phyloP scores from a whole-genome alignment of 352 stramenopile genomes.

The Thalassiosira gravida region DNA sequence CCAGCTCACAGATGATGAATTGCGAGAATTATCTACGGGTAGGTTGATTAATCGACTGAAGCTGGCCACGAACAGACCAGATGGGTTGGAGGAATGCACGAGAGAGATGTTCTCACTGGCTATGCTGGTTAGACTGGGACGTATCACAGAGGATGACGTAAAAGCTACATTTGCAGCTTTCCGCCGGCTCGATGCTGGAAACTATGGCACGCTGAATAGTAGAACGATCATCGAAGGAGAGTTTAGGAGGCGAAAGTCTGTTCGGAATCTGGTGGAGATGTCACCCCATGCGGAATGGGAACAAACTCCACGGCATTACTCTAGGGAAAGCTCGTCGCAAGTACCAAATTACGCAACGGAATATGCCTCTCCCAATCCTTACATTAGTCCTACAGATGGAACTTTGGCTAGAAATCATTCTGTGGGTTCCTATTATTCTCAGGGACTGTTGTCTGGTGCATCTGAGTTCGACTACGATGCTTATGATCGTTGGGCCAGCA shows the following conservation, averaged over 20 bases:
- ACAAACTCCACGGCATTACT: background rate
- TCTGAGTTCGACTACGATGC: slow-evolving; percentile 49
- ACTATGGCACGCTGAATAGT: slow-evolving; percentile 82
- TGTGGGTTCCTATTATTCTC: slow-evolving; percentile 30
- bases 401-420: slow-evolving; percentile 29
- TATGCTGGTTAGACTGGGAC: slow-evolving; percentile 83
- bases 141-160: slow-evolving; percentile 84
- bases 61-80: slow-evolving; percentile 65
- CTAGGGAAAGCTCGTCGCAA: background rate
- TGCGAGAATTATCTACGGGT: slow-evolving; percentile 82
- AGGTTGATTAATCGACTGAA: slow-evolving; percentile 79
- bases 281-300: slow-evolving; percentile 5
- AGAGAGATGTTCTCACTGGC: slow-evolving; percentile 86
- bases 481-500: slow-evolving; percentile 48
- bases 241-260: slow-evolving; percentile 57
- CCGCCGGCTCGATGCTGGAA: slow-evolving; percentile 74
- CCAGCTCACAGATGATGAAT: slow-evolving; percentile 77
- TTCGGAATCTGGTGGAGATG: slow-evolving; percentile 45
- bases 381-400: slow-evolving; percentile 29
- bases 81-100: slow-evolving; percentile 83
- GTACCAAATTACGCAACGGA: background rate
- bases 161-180: slow-evolving; percentile 83
- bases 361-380: slow-evolving; percentile 36
- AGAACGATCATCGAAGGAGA: slow-evolving; percentile 80
- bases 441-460: slow-evolving; percentile 6